Evolutionary conservation across 148 eudicot species (phyloP).

Genomic region (Dianthus caryophyllus): DNA sequence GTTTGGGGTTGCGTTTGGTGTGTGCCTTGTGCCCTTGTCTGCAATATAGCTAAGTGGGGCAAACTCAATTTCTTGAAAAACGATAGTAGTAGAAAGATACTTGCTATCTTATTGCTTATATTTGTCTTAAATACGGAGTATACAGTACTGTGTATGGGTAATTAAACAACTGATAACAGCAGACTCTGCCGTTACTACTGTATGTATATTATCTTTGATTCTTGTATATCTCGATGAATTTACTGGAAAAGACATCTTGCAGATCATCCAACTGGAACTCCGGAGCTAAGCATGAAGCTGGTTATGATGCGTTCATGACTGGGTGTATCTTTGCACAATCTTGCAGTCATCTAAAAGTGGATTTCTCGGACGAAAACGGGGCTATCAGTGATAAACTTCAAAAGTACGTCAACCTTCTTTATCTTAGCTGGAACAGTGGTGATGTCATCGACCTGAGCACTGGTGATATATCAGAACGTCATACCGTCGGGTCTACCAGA

Average conservation of each 20-base stretch:
- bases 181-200: neutral
- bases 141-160: too few relatives aligned
- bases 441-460: conserved; percentile 68
- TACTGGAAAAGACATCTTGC: conserved; percentile 17
- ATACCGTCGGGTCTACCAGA: conserved; percentile 20
- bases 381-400: conserved; percentile 54
- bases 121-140: neutral
- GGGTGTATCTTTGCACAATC: conserved; percentile 89
- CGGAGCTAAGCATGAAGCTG: conserved; percentile 95
- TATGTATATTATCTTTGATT: neutral
- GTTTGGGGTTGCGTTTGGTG: neutral
- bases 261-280: conserved; percentile 95
- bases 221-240: conserved; percentile 6
- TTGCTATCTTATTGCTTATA: neutral
- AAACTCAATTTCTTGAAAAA: neutral
- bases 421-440: conserved; percentile 79
- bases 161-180: neutral
- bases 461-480: conserved; percentile 44
- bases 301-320: conserved; percentile 98
- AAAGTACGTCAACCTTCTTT: conserved; percentile 61
- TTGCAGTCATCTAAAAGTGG: conserved; percentile 56
- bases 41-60: neutral
- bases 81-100: too few relatives aligned
- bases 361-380: conserved; percentile 28
- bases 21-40: too few relatives aligned